Base-by-base conservation (phyloP, 495 filamentous ascomycete species). In the Trichoderma orchidacearum region DNA sequence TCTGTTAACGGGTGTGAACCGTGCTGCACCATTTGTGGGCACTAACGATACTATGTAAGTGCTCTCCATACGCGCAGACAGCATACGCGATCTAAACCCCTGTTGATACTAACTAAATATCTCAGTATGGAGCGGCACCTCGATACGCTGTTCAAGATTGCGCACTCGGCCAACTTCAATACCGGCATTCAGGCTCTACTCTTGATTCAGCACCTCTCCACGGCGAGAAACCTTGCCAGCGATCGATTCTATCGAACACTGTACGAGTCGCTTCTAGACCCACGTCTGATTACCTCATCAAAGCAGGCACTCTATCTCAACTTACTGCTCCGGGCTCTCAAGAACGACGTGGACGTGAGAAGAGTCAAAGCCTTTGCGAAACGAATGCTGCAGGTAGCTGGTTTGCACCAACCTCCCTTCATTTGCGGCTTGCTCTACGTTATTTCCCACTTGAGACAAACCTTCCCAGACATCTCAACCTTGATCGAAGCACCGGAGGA, bases 131-230 rank as follows among this genome's bases (percentile, higher is more conserved):
- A 92, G 59, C 85, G 85, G 57, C 91, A 97, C 59, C 80, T 97
- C 57, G 87, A 96, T 65, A 95, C 90, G 3, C 74, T 98, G 30
- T 98, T 96, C 77, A 80, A 81, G 61, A 91, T 98, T 60, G 94
- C 93, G 0, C 92, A 98, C 68, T 96, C 93, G 0, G 89, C 93
- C 12, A 98, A 97, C 66, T 97, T 98, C 76, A 97, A 96, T 72
- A 98, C 94, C 7, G 91, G 89, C 64, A 87, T 98, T 29, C 93
- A 97, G 68, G 93, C 93, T 31, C 74, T 98, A 56, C 88, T 95
- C 83, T 75, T 98, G 55, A 93, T 98, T 59, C 93, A 96, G 66
- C 94, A 97, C 67, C 79, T 98, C 29, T 85, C 88, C 5, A 69
- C 81, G 15, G 80, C 86, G 7, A 89, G 94, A 65, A 82, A 92